A percentile compares a stretch with the other conserved stretches of the same genome.
phyloP scores from a whole-genome alignment of 768 basidiomycete genomes.

The Suillus lakei region DNA sequence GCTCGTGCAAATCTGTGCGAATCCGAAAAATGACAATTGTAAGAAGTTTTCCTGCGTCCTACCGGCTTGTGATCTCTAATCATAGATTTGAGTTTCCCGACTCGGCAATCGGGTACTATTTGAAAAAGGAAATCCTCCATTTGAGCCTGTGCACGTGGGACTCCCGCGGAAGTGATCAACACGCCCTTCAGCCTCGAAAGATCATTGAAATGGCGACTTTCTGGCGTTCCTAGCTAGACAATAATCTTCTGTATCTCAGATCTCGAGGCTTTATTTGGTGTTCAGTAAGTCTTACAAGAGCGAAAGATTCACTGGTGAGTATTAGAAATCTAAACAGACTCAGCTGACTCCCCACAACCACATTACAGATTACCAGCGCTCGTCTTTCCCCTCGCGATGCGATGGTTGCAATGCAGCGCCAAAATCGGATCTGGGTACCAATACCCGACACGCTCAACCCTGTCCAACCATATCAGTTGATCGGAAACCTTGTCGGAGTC shows the following conservation, averaged over 20 bases:
- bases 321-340: not conserved
- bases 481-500: not conserved
- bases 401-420: not conserved
- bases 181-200: not conserved
- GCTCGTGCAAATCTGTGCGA: constrained; percentile 2
- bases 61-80: not conserved
- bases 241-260: not conserved
- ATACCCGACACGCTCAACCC: not conserved
- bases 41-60: constrained; percentile 4
- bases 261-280: not conserved
- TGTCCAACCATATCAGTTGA: not conserved
- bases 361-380: not conserved
- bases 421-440: not conserved
- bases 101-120: not conserved
- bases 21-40: not conserved
- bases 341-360: not conserved
- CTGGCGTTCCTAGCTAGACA: not conserved
- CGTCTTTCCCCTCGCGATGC: not conserved
- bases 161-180: too few species aligned
- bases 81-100: not conserved
- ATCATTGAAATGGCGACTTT: not conserved
- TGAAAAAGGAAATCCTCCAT: constrained; percentile 2
- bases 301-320: not conserved
- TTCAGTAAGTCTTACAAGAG: not conserved
- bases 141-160: not conserved